Percentiles rank a stretch among this genome's conserved stretches.
These are phyloP conservation scores for Albugo laibachii DNA, from an alignment of 352 stramenopile species.

Conservation along the genomic window DNA sequence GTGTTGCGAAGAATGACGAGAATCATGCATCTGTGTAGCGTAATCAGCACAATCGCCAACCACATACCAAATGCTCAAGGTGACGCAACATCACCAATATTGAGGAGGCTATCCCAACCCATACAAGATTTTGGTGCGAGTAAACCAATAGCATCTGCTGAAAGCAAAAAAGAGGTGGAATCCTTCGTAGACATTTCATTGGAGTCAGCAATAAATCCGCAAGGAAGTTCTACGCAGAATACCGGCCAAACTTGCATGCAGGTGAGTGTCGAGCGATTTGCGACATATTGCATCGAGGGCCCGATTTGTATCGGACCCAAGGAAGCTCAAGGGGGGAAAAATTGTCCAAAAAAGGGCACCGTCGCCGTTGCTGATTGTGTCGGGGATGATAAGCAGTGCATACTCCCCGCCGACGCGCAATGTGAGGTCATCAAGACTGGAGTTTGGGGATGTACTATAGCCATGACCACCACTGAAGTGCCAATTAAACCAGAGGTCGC, in stretches of 20 bases:
- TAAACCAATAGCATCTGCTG: no score
- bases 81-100: no score
- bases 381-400: conserved; percentile 22
- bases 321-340: conserved; percentile 13
- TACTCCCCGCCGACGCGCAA: conserved; percentile 23
- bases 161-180: no score
- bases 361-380: conserved; percentile 34
- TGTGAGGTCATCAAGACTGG: conserved; percentile 51
- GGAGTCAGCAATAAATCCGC: no score
- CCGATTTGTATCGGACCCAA: conserved; percentile 37
- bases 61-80: no score
- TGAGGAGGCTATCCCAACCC: no score
- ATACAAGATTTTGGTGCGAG: no score
- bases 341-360: conserved; percentile 37
- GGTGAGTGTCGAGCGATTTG: conserved; percentile 44
- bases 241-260: conserved; percentile 15
- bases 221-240: background rate
- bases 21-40: no score
- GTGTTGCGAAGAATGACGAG: no score
- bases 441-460: conserved; percentile 35
- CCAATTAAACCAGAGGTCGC: background rate
- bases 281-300: conserved; percentile 48
- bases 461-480: background rate
- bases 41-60: no score
- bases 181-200: no score